phyloP scores from a whole-genome alignment of 108 stramenopile species.

The Pseudonitzschia multiseries region DNA sequence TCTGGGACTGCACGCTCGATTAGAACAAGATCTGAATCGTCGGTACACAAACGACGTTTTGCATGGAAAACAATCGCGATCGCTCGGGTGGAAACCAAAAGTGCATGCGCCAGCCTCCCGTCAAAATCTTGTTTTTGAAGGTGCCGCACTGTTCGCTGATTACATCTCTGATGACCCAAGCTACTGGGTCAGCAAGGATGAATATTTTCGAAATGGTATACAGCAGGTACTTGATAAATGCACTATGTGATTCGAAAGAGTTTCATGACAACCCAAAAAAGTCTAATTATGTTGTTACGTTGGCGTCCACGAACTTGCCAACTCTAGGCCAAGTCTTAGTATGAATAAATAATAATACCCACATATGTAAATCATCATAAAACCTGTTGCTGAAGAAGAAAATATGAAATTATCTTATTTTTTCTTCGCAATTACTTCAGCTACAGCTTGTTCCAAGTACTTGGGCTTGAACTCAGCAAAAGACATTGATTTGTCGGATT shows the following conservation, averaged over 20 bases:
- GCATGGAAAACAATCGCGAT: slow-evolving; percentile 5
- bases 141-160: slow-evolving; percentile 31
- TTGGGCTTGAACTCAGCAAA: slow-evolving; percentile 39
- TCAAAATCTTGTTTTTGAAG: slow-evolving; percentile 27
- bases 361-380: no score
- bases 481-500: slow-evolving; percentile 37
- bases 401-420: neutral
- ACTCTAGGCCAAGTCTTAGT: no score
- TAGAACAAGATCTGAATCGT: slow-evolving; percentile 5
- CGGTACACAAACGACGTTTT: slow-evolving; percentile 15
- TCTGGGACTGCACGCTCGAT: neutral
- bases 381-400: neutral
- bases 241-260: neutral
- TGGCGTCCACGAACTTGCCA: no score
- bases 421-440: slow-evolving; percentile 35
- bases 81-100: slow-evolving; percentile 19
- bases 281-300: no score
- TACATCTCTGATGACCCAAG: slow-evolving; percentile 12
- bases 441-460: slow-evolving; percentile 41
- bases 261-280: neutral
- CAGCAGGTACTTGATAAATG: slow-evolving; percentile 30
- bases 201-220: slow-evolving; percentile 15
- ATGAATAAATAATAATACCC: no score
- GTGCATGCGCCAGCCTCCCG: slow-evolving; percentile 26
- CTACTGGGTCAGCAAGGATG: slow-evolving; percentile 24